These are phyloP conservation scores for Arthrobotrys iridis DNA, from an alignment of 2,329 filamentous ascomycete species.

Conservation along the genomic window DNA sequence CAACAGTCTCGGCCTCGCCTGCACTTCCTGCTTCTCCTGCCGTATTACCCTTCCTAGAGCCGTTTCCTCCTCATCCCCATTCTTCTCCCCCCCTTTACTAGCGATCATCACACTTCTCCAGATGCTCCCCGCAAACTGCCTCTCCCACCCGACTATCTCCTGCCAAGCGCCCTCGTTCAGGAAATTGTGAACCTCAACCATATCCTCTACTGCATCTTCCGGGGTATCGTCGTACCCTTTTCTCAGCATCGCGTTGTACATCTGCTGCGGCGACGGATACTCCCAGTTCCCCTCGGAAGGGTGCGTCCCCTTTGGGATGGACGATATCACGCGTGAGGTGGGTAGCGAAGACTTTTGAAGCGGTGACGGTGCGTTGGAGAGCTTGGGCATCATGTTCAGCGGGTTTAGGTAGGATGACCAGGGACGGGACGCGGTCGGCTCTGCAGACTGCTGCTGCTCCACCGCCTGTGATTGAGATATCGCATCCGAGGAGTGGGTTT, in stretches of 20 bases:
- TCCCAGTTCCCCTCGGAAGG: slow-evolving; percentile 86
- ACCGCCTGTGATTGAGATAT: not conserved
- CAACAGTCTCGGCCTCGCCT: slow-evolving; percentile 75
- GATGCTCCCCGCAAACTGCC: slow-evolving; percentile 80
- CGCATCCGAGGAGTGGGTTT: slow-evolving; percentile 59
- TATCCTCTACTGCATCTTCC: slow-evolving; percentile 89
- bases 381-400: slow-evolving; percentile 90
- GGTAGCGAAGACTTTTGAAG: slow-evolving; percentile 79
- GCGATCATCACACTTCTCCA: slow-evolving; percentile 77
- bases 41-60: slow-evolving; percentile 61
- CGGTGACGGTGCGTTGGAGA: slow-evolving; percentile 80
- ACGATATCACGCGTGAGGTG: slow-evolving; percentile 81
- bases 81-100: slow-evolving; percentile 73
- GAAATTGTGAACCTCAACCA: slow-evolving; percentile 98
- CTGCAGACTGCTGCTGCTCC: slow-evolving; percentile 58
- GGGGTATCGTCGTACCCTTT: slow-evolving; percentile 97
- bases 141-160: slow-evolving; percentile 94
- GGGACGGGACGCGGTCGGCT: slow-evolving; percentile 62
- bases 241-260: slow-evolving; percentile 97
- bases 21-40: slow-evolving; percentile 58
- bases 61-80: slow-evolving; percentile 67
- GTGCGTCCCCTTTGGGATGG: slow-evolving; percentile 79
- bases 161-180: slow-evolving; percentile 96
- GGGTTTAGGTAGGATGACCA: slow-evolving; percentile 75
- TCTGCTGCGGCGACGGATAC: slow-evolving; percentile 97